A percentile compares a stretch with the other conserved stretches of the same genome.
These are phyloP conservation scores for Gymnopus androsaceus DNA, from an alignment of 1,284 basidiomycete genomes.

Conservation along the genomic window DNA sequence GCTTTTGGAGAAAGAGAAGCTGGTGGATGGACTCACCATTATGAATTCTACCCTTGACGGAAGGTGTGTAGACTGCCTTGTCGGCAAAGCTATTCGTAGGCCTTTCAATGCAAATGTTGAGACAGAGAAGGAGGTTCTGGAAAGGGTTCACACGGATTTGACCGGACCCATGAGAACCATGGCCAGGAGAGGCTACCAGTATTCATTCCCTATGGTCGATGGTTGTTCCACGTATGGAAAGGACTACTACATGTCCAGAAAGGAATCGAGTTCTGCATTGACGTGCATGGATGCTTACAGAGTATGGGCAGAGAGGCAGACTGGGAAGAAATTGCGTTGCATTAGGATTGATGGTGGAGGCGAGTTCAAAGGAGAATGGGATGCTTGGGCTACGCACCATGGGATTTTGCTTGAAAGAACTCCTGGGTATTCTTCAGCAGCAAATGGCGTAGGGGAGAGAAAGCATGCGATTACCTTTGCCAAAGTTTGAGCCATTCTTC, in stretches of 20 bases:
- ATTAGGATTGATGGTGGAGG: slow-evolving; percentile 15
- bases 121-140: neutral
- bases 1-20: neutral
- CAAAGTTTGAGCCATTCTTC: slow-evolving; percentile 18
- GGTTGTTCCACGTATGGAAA: slow-evolving; percentile 13
- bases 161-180: slow-evolving; percentile 13
- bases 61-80: slow-evolving; percentile 7
- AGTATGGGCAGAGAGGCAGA: slow-evolving; percentile 9
- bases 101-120: neutral
- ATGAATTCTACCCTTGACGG: neutral
- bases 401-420: slow-evolving; percentile 23
- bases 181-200: slow-evolving; percentile 10
- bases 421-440: slow-evolving; percentile 19
- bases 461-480: slow-evolving; percentile 21
- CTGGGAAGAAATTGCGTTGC: slow-evolving; percentile 12
- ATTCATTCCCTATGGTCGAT: slow-evolving; percentile 19
- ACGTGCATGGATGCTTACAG: slow-evolving; percentile 14
- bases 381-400: slow-evolving; percentile 11
- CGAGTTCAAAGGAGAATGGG: slow-evolving; percentile 19
- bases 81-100: neutral
- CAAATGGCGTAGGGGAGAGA: slow-evolving; percentile 16
- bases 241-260: too few relatives aligned
- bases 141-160: slow-evolving; percentile 13
- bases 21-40: slow-evolving; percentile 11
- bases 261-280: slow-evolving; percentile 13